Evolutionary conservation across 768 basidiomycete species (phyloP).

Genomic region (Astraeus odoratus): DNA sequence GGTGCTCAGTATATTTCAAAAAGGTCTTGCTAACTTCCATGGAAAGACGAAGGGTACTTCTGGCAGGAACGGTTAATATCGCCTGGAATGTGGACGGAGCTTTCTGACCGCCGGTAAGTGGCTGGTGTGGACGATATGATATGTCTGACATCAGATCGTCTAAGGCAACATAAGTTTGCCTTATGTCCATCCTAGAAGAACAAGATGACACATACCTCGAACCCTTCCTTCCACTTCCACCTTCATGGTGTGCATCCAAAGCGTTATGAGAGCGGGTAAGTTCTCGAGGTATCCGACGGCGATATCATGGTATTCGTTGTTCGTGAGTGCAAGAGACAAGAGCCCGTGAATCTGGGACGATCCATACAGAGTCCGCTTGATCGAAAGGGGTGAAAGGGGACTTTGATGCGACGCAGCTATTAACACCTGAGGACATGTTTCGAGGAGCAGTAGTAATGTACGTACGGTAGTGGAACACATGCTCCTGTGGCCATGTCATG

Average conservation of each 20-base stretch:
- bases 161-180: conserved; percentile 17
- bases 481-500: conserved; percentile 48
- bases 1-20: conserved; percentile 91
- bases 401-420: conserved; percentile 32
- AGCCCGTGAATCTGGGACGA: conserved; percentile 70
- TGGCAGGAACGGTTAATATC: conserved; percentile 61
- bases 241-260: conserved; percentile 75
- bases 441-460: not conserved
- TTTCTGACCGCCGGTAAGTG: conserved; percentile 12
- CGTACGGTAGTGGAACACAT: conserved; percentile 54
- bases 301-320: conserved; percentile 44
- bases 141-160: conserved; percentile 61
- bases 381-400: conserved; percentile 44
- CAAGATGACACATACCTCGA: conserved; percentile 41
- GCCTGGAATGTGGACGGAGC: conserved; percentile 68
- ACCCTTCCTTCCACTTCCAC: conserved; percentile 40
- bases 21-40: conserved; percentile 80
- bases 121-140: conserved; percentile 44
- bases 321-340: conserved; percentile 61
- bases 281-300: conserved; percentile 70
- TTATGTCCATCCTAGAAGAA: not conserved
- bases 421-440: conserved; percentile 1
- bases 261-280: conserved; percentile 88
- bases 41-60: conserved; percentile 53
- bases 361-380: conserved; percentile 67